A percentile compares a stretch with the other conserved stretches of the same genome.
Evolutionary conservation across 2,329 filamentous ascomycete genomes (phyloP).

Genomic region (Exserohilum turcica): DNA sequence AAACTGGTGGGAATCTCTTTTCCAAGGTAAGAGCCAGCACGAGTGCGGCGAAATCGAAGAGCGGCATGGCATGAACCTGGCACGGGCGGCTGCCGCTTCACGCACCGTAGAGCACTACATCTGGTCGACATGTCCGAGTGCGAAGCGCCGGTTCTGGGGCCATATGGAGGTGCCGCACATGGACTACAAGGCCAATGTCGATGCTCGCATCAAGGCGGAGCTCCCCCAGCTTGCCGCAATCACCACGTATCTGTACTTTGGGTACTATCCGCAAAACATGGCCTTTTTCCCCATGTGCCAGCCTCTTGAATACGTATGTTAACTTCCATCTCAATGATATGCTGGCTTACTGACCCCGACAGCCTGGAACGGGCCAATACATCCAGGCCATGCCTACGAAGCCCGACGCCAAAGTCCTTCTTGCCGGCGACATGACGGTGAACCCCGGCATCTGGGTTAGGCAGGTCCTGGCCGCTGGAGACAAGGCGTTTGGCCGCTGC

Average conservation of each 20-base stretch:
- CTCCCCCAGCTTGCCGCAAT: constrained; percentile 32
- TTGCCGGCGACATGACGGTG: constrained; percentile 36
- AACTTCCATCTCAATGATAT: neutral
- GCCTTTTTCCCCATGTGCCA: constrained; percentile 34
- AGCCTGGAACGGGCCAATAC: constrained; percentile 28
- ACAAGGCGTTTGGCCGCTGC: constrained; percentile 30
- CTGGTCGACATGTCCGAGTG: constrained; percentile 54
- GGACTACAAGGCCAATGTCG: constrained; percentile 51
- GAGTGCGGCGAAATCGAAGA: constrained; percentile 48
- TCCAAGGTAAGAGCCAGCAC: constrained; percentile 35
- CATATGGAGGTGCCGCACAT: constrained; percentile 49
- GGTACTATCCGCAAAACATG: constrained; percentile 41
- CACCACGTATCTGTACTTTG: constrained; percentile 37
- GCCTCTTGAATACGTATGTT: constrained; percentile 30
- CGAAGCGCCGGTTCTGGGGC: constrained; percentile 39
- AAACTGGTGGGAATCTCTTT: constrained; percentile 49
- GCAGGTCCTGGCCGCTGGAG: constrained; percentile 25
- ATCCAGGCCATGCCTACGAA: constrained; percentile 34
- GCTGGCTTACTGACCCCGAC: neutral
- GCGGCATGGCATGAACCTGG: constrained; percentile 51
- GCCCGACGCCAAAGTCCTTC: constrained; percentile 27
- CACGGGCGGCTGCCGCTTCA: constrained; percentile 48
- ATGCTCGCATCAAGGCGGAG: constrained; percentile 49
- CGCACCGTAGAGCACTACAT: constrained; percentile 52
- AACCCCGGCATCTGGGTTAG: constrained; percentile 39